phyloP scores from a whole-genome alignment of 2,329 filamentous ascomycete species.

The Hypocreales sp. region DNA sequence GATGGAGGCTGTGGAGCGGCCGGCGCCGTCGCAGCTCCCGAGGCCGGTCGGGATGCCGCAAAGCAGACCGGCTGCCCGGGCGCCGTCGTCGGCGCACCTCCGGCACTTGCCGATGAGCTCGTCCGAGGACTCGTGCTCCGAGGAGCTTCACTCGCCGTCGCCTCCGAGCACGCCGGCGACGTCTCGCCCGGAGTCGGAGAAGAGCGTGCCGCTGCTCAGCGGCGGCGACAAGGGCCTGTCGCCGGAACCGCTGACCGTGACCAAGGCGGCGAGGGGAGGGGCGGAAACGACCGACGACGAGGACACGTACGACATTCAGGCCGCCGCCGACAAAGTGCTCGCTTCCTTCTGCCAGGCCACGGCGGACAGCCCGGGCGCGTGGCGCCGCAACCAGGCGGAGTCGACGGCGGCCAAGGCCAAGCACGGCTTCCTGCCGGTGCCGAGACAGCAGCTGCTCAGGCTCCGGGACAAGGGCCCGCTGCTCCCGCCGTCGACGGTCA shows the following conservation, averaged over 20 bases:
- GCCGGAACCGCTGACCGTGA: conserved; percentile 1
- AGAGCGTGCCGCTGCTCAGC: conserved; percentile 10
- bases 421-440: conserved; percentile 16
- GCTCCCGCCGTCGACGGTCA: not conserved
- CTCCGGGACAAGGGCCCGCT: conserved; percentile 7
- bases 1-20: not conserved
- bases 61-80: too few species aligned
- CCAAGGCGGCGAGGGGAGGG: conserved; percentile 1
- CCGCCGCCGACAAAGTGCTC: conserved; percentile 7
- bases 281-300: conserved; percentile 3
- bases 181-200: conserved; percentile 24
- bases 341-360: conserved; percentile 7
- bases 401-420: too few species aligned
- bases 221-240: conserved; percentile 3
- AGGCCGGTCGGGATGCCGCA: too few species aligned
- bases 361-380: conserved; percentile 4
- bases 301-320: conserved; percentile 4
- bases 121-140: conserved; percentile 22
- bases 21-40: not conserved
- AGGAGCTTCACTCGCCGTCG: conserved; percentile 19
- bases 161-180: conserved; percentile 22
- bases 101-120: conserved; percentile 13
- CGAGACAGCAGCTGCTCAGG: conserved; percentile 22
- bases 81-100: too few species aligned
- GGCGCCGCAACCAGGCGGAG: conserved; percentile 6